Percentiles rank a stretch among this genome's conserved stretches.
These are phyloP conservation scores for Handroanthus guayacan DNA, from an alignment of 257 asterid genomes.

Conservation along the genomic window DNA sequence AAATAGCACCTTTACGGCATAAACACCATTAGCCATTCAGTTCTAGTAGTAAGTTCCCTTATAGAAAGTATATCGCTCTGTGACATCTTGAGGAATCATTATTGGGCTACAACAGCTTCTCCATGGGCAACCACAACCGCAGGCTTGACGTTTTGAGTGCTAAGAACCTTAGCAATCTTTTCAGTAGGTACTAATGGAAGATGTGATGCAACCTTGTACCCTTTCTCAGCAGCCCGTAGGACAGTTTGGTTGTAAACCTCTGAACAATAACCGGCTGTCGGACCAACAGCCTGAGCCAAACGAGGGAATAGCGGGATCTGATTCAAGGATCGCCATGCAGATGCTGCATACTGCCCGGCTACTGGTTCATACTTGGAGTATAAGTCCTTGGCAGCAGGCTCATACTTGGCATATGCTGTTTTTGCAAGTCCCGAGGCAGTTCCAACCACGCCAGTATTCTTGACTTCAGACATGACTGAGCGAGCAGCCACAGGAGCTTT, in stretches of 20 bases:
- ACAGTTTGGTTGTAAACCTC: constrained; percentile 80
- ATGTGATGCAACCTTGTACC: constrained; percentile 72
- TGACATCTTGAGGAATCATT: background rate
- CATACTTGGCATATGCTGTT: constrained; percentile 68
- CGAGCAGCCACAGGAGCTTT: constrained; percentile 76
- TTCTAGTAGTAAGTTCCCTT: background rate
- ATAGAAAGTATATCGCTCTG: background rate
- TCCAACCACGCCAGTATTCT: constrained; percentile 69
- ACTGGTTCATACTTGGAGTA: constrained; percentile 82
- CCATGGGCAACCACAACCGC: constrained; percentile 8
- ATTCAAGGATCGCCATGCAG: constrained; percentile 71
- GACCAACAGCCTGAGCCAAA: constrained; percentile 74
- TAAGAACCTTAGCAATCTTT: constrained; percentile 68
- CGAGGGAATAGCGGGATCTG: constrained; percentile 76
- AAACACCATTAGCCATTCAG: background rate
- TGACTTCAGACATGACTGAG: constrained; percentile 67
- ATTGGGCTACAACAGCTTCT: constrained; percentile 19
- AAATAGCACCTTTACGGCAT: background rate
- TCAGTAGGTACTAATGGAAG: constrained; percentile 86
- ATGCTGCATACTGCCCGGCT: constrained; percentile 82
- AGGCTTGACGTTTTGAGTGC: constrained; percentile 31
- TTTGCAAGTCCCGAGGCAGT: constrained; percentile 82
- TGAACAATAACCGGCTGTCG: constrained; percentile 72
- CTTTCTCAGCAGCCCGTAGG: constrained; percentile 63
- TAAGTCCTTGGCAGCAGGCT: constrained; percentile 80